Evolutionary conservation across 2,329 filamentous ascomycete genomes (phyloP), one percentile per base, ranked within the genome.

Genomic region (Dothiorella sarmentorum): DNA sequence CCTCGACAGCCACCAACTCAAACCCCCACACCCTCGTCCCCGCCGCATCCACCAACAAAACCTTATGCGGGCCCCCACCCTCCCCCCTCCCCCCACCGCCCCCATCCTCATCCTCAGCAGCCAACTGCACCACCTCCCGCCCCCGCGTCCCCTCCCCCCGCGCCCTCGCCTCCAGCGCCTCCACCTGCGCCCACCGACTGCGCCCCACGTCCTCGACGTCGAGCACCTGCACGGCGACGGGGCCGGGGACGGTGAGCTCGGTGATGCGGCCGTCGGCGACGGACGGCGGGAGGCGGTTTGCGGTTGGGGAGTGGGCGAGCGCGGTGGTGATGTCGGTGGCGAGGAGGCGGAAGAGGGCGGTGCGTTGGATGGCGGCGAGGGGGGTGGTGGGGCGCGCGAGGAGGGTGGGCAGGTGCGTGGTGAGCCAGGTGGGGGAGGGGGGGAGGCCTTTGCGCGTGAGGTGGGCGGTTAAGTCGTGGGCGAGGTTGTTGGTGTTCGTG

Each of bases 101-200:
- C 5, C 61, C 58, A 29, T 60, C 62, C 1, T 64, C 65, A 24
- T 71, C 69, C 13, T 70, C 69, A 13, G 67, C 71, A 0, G 85
- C 81, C 0, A 94, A 82, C 3, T 93, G 82, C 17, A 97, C 85
- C 27, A 99, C 85, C 70, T 97, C 89, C 9, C 91, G 77, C 0
- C 94, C 94, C 38, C 85, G 82, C 0, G 82, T 90, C 63, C 79
- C 83, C 74, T 93, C 89, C 0, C 90, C 90, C 11, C 88, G 81
- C 67, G 88, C 85, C 43, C 85, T 78, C 42, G 85, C 82, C 71
- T 93, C 89, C 6, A 94, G 84, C 31, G 86, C 85, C 71, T 97
- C 91, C 29, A 96, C 82, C 72, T 97, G 91, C 63, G 90, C 87
- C 90, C 92, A 96, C 53, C 88, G 82, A 65, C 88, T 91, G 55